Evolutionary conservation across 176 grass and related monocot species (phyloP), one percentile per base, ranked within the genome.

Genomic region (Triticum dicoccoides): DNA sequence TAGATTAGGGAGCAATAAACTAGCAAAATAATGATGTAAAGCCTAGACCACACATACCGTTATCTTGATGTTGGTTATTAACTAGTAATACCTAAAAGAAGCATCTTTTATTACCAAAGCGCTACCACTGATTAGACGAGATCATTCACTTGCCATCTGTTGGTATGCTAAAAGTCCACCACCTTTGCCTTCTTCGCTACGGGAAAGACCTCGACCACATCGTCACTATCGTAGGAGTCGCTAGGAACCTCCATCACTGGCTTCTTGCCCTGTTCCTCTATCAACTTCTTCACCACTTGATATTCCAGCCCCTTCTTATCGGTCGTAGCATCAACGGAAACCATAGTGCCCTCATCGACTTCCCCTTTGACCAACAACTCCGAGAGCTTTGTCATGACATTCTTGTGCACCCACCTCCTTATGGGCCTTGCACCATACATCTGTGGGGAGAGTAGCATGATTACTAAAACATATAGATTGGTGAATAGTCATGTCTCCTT

Each of bases 301-400:
- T 45, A 73, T 23, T 73, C 25, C 38, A 73, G 11, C 70, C 70
- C n/a, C 70, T 73, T 73, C 70, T 45, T 73, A n/a, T 73, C 70
- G 3, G 39, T 38, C 39, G 2, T 45, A 73, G 70, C 39, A 45
- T 73, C 70, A 14, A 73, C 4, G 11, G 39, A 73, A 25, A 73
- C n/a, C 1, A 25, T 25, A 13, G 39, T 45, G 2, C 70, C 70
- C 70, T 73, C 5, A 3, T n/a, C 6, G 0, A 0, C 39, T 12
- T 73, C 39, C 24, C 70, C 70, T 45, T 73, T 73, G 70, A 73
- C 70, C n/a, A 73, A 6, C 1, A 73, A 15, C 39, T 73, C 39
- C 5, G 70, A 73, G 39, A 73, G 70, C 70, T 73, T 73, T 15
- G 39, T 73, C 70, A 73, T 45, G 21, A 73, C 70, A 25, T 73